Evolutionary conservation across 768 basidiomycete species (phyloP).

Genomic region (Tricholoma saponaceum): DNA sequence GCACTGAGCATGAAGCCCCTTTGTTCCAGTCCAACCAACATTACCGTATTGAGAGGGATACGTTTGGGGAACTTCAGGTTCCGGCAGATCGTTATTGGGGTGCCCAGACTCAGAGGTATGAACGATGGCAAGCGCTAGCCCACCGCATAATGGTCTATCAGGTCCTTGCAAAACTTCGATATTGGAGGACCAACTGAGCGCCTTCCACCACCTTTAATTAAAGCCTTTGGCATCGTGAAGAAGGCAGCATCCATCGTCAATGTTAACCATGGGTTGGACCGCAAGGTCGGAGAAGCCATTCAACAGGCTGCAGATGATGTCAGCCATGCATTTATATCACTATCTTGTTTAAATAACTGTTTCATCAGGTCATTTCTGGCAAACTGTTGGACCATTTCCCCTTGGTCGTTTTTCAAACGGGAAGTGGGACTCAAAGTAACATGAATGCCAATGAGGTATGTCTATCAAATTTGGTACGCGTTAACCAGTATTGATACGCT

Average conservation of each 20-base stretch:
- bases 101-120: constrained; percentile 92
- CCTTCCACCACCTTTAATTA: constrained; percentile 92
- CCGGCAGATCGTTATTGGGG: constrained; percentile 85
- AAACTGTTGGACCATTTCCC: constrained; percentile 96
- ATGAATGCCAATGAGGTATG: constrained; percentile 97
- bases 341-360: background rate
- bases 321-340: constrained; percentile 16
- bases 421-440: constrained; percentile 97
- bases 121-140: background rate
- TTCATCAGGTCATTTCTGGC: constrained; percentile 84
- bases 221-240: constrained; percentile 96
- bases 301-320: constrained; percentile 93
- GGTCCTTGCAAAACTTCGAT: constrained; percentile 96
- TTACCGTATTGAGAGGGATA: constrained; percentile 84
- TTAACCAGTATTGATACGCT: background rate
- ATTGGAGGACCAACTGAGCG: constrained; percentile 95
- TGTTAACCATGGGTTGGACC: constrained; percentile 84
- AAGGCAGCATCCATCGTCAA: constrained; percentile 95
- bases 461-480: background rate
- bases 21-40: constrained; percentile 36
- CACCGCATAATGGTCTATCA: background rate
- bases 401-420: constrained; percentile 98
- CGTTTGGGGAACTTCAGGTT: constrained; percentile 93
- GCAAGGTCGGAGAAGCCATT: constrained; percentile 84
- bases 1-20: background rate